Evolutionary conservation across 2,329 filamentous ascomycete species (phyloP), one percentile per base, ranked within the genome.

Genomic region (Colletotrichum higginsianum): DNA sequence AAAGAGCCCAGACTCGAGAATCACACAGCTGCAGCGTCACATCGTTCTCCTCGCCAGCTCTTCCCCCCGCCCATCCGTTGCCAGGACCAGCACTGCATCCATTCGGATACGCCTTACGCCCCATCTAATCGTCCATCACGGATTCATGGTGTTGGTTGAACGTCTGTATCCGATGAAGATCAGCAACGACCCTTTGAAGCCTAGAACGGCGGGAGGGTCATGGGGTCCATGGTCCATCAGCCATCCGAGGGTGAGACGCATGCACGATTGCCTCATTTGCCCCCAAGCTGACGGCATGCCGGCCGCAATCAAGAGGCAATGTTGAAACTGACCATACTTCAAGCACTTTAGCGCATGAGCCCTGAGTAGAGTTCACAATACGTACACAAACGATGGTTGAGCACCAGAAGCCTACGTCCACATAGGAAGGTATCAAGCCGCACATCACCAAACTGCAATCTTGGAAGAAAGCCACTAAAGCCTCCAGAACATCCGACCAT

Each of bases 101-200:
- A 30, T 18, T 35, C 57, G 18, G 63, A 21, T 50, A 61, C 56
- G 63, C 67, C 50, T 67, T 67, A 57, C 40, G 55, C 62, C 61
- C 62, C 44, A 61, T 18, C 38, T 26, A 35, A 21, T 12, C 40
- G 12, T 30, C 16, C n/a, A n/a, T 12, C 23, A 58, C 21, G 26
- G 2, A 42, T 18, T 38, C 1, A 23, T 16, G 9, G 8, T 47
- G 58, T 62, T 62, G 60, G 47, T 42, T 62, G 12, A 35, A 35
- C 38, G 26, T 49, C 57, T 30, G 42, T 42, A 62, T 38, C n/a
- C 47, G 60, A 49, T 13, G n/a, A 52, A 52, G 35, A 62, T 52
- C 30, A 52, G 26, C 26, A 23, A 7, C 18, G 21, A 23, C 60
- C 7, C 38, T 52, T 35, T 23, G 35, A 18, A 15, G 16, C 4